phyloP scores from a whole-genome alignment of 202 grass and related monocot genomes.

The Zizania palustris region DNA sequence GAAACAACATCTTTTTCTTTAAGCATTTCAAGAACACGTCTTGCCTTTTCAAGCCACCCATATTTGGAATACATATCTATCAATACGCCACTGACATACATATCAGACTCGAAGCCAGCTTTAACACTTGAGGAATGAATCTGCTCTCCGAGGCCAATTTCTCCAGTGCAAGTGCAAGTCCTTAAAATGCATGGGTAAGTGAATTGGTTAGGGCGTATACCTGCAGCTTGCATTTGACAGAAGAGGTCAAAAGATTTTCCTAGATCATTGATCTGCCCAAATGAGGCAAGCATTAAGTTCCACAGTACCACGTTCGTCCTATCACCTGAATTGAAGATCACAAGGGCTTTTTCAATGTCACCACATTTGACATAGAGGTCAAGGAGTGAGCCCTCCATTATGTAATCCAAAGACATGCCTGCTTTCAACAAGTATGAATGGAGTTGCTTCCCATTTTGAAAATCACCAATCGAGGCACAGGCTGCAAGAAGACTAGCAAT shows the following conservation, averaged over 20 bases:
- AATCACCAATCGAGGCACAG: conserved; percentile 53
- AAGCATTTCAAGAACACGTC: conserved; percentile 54
- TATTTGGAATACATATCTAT: conserved; percentile 82
- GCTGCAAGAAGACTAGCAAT: conserved; percentile 63
- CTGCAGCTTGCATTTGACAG: conserved; percentile 60
- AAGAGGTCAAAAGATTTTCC: conserved; percentile 65
- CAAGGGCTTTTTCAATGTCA: conserved; percentile 48
- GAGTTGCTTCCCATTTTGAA: conserved; percentile 62
- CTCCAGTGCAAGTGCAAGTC: conserved; percentile 55
- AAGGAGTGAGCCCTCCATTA: conserved; percentile 73
- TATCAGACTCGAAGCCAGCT: conserved; percentile 62
- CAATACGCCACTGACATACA: conserved; percentile 73
- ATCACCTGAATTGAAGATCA: conserved; percentile 57
- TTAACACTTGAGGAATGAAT: conserved; percentile 70
- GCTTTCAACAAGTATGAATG: conserved; percentile 59
- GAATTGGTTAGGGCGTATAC: conserved; percentile 63
- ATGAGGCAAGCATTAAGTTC: conserved; percentile 80
- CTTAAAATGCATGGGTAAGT: conserved; percentile 84
- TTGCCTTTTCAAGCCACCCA: conserved; percentile 54
- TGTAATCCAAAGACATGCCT: conserved; percentile 68
- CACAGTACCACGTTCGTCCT: conserved; percentile 69
- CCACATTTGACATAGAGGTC: conserved; percentile 76
- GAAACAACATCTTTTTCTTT: conserved; percentile 74
- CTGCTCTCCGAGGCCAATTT: conserved; percentile 68
- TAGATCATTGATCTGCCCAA: conserved; percentile 63